Conservation (phyloP, 2,329 filamentous ascomycete species). For the Geosmithia morbida region DNA sequence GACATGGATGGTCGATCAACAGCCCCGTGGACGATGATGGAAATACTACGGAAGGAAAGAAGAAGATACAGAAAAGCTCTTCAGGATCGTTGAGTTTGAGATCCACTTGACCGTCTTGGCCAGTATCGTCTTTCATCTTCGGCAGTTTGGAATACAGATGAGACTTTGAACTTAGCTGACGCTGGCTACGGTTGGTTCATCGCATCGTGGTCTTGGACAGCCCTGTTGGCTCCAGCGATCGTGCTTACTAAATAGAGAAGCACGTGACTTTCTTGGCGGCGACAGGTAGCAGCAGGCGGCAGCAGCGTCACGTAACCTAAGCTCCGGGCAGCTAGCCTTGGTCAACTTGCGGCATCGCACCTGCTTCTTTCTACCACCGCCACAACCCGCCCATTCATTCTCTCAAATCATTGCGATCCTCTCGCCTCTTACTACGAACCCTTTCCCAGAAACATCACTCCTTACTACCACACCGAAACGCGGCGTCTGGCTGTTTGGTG, state of each 20-base stretch:
- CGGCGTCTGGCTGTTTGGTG: conserved; percentile 3
- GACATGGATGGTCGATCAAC: not conserved
- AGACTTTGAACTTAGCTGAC: too few species aligned
- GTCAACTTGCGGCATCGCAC: conserved; percentile 18
- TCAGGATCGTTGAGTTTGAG: too few species aligned
- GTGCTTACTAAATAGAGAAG: not conserved
- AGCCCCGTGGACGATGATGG: too few species aligned
- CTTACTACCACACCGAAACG: not conserved
- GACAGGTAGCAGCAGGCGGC: conserved; percentile 20
- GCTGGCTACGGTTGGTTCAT: too few species aligned
- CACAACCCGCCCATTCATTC: not conserved
- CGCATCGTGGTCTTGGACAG: not conserved
- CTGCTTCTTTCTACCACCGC: conserved; percentile 15
- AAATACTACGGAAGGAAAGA: not conserved
- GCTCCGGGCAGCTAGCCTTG: conserved; percentile 20
- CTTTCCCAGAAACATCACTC: too few species aligned
- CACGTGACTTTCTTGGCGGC: conserved; percentile 5
- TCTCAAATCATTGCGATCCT: not conserved
- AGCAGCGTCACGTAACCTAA: conserved; percentile 29
- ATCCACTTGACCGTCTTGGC: too few species aligned
- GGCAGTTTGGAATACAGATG: too few species aligned
- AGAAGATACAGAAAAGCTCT: not conserved
- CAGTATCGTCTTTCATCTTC: too few species aligned
- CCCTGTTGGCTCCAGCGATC: not conserved
- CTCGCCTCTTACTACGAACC: not conserved